Conservation (phyloP, 768 basidiomycete species). For the Boletellus ananas region DNA sequence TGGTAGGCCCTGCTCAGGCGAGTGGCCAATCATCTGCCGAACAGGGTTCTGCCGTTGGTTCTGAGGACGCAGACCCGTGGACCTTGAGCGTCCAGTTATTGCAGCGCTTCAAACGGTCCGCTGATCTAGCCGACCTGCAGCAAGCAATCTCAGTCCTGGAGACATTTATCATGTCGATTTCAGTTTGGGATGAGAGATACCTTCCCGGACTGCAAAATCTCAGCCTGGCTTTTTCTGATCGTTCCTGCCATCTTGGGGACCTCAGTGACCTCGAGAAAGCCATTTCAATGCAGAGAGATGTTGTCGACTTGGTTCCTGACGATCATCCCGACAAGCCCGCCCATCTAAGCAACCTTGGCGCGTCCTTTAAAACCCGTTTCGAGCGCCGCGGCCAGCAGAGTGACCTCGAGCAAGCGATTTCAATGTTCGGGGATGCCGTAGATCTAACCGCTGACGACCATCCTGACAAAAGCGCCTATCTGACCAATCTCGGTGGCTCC, state of each 20-base stretch:
- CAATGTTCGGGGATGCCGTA: neutral
- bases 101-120: neutral
- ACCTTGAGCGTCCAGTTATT: neutral
- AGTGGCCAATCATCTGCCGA: neutral
- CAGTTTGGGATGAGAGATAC: neutral
- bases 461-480: neutral
- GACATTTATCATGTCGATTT: neutral
- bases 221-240: neutral
- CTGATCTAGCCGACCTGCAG: neutral
- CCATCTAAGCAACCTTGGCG: neutral
- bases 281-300: neutral
- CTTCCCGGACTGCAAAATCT: neutral
- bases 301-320: neutral
- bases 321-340: neutral
- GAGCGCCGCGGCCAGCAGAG: neutral
- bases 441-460: neutral
- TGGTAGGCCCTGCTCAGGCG: neutral
- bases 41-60: neutral
- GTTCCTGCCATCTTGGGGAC: neutral
- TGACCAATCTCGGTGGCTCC: neutral
- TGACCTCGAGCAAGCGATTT: slow-evolving; percentile 6
- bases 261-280: slow-evolving; percentile 3
- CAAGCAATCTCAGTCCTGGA: neutral
- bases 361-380: neutral
- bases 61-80: neutral